phyloP scores from a whole-genome alignment of 352 stramenopile species.

The Pythium folliculosum region DNA sequence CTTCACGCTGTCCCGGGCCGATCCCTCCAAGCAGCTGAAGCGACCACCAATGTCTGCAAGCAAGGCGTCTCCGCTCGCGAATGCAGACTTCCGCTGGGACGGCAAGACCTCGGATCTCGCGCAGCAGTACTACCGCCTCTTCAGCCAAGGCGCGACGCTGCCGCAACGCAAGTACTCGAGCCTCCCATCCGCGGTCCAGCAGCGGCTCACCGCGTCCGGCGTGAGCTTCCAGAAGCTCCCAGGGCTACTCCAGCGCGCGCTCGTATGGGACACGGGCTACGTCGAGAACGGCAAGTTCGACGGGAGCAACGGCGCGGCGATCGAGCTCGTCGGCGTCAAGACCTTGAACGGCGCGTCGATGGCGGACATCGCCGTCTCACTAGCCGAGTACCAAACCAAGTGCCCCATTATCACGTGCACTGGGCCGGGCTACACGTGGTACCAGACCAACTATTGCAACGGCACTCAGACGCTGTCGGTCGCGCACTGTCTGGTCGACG shows the following conservation, averaged over 20 bases:
- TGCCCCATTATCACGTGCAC: not conserved
- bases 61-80: too few species aligned
- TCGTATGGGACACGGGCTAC: conserved; percentile 43
- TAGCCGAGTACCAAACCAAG: not conserved
- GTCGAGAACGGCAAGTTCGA: conserved; percentile 12
- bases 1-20: too few species aligned
- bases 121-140: too few species aligned
- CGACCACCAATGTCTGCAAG: too few species aligned
- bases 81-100: too few species aligned
- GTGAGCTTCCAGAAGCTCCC: not conserved
- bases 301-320: not conserved
- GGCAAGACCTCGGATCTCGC: too few species aligned
- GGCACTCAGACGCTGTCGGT: not conserved
- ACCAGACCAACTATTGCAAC: not conserved
- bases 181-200: too few species aligned
- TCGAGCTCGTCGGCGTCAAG: not conserved
- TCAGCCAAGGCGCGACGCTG: too few species aligned
- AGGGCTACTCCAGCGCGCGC: conserved; percentile 29
- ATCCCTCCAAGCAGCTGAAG: too few species aligned
- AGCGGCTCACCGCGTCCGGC: not conserved
- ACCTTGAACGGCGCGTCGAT: conserved; percentile 33
- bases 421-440: not conserved
- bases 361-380: conserved; percentile 31
- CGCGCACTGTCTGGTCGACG: not conserved
- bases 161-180: too few species aligned